These are phyloP conservation scores for Clonostachys rosea DNA, from an alignment of 2,329 filamentous ascomycete species.

Conservation along the genomic window DNA sequence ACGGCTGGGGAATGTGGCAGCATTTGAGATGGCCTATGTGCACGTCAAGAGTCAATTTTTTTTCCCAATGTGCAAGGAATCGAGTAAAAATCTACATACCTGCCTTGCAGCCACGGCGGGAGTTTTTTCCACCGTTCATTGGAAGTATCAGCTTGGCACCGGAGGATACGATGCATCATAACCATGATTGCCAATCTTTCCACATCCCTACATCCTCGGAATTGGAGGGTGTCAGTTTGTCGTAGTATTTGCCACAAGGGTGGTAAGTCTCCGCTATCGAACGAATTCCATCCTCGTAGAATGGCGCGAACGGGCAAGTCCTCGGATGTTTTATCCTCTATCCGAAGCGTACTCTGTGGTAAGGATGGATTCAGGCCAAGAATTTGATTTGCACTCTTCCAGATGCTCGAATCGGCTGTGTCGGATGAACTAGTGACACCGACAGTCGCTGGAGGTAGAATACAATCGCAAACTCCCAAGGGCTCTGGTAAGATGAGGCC, in stretches of 20 bases:
- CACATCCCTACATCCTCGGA: slow-evolving; percentile 6
- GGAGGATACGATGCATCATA: slow-evolving; percentile 15
- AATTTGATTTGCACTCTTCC: slow-evolving; percentile 16
- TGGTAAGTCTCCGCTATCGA: slow-evolving; percentile 16
- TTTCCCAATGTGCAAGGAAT: too few species aligned
- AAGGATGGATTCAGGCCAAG: slow-evolving; percentile 7
- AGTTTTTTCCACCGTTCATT: slow-evolving; percentile 9
- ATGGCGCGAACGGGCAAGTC: slow-evolving; percentile 16
- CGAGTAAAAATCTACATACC: slow-evolving; percentile 6
- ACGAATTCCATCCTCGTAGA: slow-evolving; percentile 18
- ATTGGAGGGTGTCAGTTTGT: slow-evolving; percentile 13
- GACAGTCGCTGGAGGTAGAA: background rate
- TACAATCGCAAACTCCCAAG: slow-evolving; percentile 1
- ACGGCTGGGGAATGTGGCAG: slow-evolving; percentile 19
- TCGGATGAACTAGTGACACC: too few species aligned
- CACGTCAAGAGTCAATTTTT: too few species aligned
- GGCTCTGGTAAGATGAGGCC: slow-evolving; percentile 2
- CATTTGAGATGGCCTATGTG: slow-evolving; percentile 15
- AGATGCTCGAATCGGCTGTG: slow-evolving; percentile 8
- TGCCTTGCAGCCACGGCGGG: slow-evolving; percentile 16
- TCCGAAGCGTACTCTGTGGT: slow-evolving; percentile 1
- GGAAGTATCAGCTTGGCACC: slow-evolving; percentile 16
- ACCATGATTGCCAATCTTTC: slow-evolving; percentile 15
- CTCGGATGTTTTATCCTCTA: slow-evolving; percentile 13
- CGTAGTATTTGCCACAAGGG: slow-evolving; percentile 17